Percentiles rank a stretch among this genome's conserved stretches.
phyloP scores from a whole-genome alignment of 129 eudicot genomes.

The Tagetes erecta region DNA sequence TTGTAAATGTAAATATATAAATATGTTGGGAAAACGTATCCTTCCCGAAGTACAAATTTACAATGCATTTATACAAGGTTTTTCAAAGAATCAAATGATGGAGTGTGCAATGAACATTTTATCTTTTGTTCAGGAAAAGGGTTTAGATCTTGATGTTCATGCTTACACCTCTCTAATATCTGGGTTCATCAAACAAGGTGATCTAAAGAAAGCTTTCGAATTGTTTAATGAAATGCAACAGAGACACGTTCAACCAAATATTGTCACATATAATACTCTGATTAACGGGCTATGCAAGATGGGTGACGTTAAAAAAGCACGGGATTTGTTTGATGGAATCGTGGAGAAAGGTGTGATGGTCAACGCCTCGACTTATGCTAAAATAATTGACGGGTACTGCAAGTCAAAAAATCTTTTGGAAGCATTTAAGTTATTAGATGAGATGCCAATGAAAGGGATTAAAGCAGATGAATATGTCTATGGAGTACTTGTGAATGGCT shows the following conservation, averaged over 20 bases:
- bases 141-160: conserved; percentile 35
- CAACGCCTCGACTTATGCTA: conserved; percentile 31
- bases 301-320: conserved; percentile 38
- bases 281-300: conserved; percentile 40
- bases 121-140: conserved; percentile 22
- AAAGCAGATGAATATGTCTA: conserved; percentile 38
- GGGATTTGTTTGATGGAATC: conserved; percentile 33
- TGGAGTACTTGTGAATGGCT: conserved; percentile 38
- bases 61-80: conserved; percentile 35
- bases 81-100: conserved; percentile 31
- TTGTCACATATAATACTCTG: conserved; percentile 36
- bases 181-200: conserved; percentile 40
- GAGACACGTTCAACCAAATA: conserved; percentile 35
- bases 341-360: conserved; percentile 29
- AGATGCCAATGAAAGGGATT: conserved; percentile 39
- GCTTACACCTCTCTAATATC: conserved; percentile 38
- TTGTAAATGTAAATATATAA: no score
- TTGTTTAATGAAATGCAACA: conserved; percentile 36
- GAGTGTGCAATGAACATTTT: conserved; percentile 30
- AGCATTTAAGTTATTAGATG: conserved; percentile 39
- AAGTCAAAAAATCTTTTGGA: conserved; percentile 35
- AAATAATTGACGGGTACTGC: conserved; percentile 44
- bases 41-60: conserved; percentile 41
- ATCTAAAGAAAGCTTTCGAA: conserved; percentile 18
- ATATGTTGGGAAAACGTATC: conserved; percentile 25